These are phyloP conservation scores for Gymnopus androsaceus DNA, from an alignment of 1,284 basidiomycete genomes.

Conservation along the genomic window DNA sequence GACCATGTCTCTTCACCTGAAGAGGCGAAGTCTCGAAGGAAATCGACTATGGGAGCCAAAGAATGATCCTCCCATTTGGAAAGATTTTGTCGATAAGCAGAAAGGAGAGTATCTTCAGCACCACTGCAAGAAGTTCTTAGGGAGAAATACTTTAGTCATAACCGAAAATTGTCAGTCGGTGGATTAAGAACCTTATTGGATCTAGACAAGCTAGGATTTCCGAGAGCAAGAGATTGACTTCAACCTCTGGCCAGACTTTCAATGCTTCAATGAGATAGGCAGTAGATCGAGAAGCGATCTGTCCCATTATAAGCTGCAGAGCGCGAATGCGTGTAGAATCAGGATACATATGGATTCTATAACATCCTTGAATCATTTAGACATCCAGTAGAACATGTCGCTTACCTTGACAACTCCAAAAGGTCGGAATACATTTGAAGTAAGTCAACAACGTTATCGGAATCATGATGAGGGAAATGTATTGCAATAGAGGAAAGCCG, in stretches of 20 bases:
- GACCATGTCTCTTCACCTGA: not conserved
- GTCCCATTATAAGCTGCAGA: conserved; percentile 1
- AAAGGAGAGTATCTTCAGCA: not conserved
- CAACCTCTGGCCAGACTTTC: not conserved
- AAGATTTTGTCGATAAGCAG: not conserved
- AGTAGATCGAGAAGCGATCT: conserved; percentile 9
- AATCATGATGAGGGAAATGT: conserved; percentile 9
- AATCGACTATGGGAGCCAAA: conserved; percentile 8
- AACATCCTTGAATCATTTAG: too few relatives aligned
- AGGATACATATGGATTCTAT: conserved; percentile 10
- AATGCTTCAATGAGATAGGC: conserved; percentile 2
- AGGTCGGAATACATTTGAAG: conserved; percentile 9
- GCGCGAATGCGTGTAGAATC: conserved; percentile 4
- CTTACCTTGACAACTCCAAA: conserved; percentile 13
- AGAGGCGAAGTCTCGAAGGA: conserved; percentile 1
- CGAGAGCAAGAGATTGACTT: conserved; percentile 3
- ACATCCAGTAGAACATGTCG: not conserved
- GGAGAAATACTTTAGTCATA: too few relatives aligned
- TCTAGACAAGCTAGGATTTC: conserved; percentile 10
- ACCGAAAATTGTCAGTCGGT: not conserved
- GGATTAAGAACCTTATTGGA: not conserved
- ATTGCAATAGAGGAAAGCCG: conserved; percentile 3
- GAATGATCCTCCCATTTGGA: conserved; percentile 3
- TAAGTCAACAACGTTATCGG: not conserved
- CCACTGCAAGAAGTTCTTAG: not conserved